Evolutionary conservation across 2,329 filamentous ascomycete genomes (phyloP).

Genomic region (Fusarium veterinarium): DNA sequence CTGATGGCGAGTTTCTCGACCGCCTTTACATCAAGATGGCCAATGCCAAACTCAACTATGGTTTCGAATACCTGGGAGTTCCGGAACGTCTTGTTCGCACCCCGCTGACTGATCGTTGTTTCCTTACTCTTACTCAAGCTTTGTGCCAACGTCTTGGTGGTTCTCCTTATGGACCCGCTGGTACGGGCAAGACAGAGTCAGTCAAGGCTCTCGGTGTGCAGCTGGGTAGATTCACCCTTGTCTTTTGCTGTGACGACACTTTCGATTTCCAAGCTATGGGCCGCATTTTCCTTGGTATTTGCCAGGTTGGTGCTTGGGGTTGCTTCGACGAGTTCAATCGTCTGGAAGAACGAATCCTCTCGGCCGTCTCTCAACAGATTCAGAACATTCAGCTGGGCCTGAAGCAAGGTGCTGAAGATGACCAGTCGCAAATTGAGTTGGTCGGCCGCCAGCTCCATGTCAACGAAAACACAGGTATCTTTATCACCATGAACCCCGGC

Average conservation of each 20-base stretch:
- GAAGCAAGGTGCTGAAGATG: conserved; percentile 83
- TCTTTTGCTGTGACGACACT: conserved; percentile 99
- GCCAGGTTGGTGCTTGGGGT: conserved; percentile 98
- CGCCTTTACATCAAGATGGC: conserved; percentile 95
- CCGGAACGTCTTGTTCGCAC: conserved; percentile 96
- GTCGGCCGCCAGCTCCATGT: conserved; percentile 91
- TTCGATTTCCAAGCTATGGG: conserved; percentile 99
- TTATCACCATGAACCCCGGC: conserved; percentile 99
- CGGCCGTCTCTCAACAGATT: conserved; percentile 98
- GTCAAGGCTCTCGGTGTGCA: conserved; percentile 98
- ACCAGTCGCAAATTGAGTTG: conserved; percentile 90
- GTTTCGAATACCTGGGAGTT: conserved; percentile 97
- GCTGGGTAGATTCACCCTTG: conserved; percentile 95
- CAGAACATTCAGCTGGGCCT: conserved; percentile 98
- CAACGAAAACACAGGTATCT: conserved; percentile 94
- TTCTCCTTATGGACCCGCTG: conserved; percentile 95
- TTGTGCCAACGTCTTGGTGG: conserved; percentile 95
- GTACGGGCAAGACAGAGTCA: conserved; percentile 98
- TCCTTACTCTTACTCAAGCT: conserved; percentile 96
- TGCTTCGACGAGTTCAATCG: conserved; percentile 99
- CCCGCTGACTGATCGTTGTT: conserved; percentile 96
- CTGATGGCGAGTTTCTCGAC: conserved; percentile 83
- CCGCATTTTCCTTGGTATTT: conserved; percentile 98
- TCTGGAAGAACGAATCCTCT: conserved; percentile 96
- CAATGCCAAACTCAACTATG: conserved; percentile 93